Evolutionary conservation across 768 basidiomycete species (phyloP).

Genomic region (Lactarius psammicola): DNA sequence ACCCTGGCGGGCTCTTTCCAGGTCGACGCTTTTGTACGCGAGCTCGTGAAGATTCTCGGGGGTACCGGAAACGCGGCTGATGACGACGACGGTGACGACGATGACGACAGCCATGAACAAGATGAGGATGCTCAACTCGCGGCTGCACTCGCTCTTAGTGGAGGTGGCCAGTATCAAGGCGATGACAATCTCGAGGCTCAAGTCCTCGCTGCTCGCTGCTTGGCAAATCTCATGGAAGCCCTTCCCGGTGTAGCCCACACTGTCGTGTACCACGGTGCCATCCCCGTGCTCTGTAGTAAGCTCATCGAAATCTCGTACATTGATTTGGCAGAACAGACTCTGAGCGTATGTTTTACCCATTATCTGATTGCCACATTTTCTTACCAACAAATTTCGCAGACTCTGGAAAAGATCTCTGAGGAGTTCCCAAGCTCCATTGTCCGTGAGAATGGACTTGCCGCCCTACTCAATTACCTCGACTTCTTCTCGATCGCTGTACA

Average conservation of each 20-base stretch:
- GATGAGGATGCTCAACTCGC: conserved; percentile 89
- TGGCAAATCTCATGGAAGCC: conserved; percentile 99
- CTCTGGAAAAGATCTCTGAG: conserved; percentile 96
- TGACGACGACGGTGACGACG: conserved; percentile 68
- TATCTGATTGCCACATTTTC: conserved; percentile 17
- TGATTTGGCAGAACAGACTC: conserved; percentile 95
- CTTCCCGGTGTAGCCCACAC: conserved; percentile 96
- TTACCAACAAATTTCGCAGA: conserved; percentile 50
- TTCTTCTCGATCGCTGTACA: conserved; percentile 99
- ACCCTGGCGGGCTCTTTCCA: conserved; percentile 95
- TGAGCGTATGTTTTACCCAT: conserved; percentile 68
- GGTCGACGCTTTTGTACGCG: conserved; percentile 87
- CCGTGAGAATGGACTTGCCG: conserved; percentile 90
- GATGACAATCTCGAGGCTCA: conserved; percentile 92
- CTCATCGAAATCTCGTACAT: conserved; percentile 96
- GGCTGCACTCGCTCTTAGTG: conserved; percentile 81
- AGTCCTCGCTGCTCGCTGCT: conserved; percentile 91
- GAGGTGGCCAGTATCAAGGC: conserved; percentile 62
- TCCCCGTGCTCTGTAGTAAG: conserved; percentile 96
- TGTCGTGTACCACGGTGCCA: conserved; percentile 95
- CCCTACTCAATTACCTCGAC: conserved; percentile 92
- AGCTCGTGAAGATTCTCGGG: conserved; percentile 87
- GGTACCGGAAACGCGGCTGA: conserved; percentile 69
- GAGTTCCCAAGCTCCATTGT: conserved; percentile 96
- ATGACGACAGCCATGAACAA: conserved; percentile 57